Base-by-base conservation (phyloP, 495 filamentous ascomycete genomes). In the Lineolata rhizophorae region DNA sequence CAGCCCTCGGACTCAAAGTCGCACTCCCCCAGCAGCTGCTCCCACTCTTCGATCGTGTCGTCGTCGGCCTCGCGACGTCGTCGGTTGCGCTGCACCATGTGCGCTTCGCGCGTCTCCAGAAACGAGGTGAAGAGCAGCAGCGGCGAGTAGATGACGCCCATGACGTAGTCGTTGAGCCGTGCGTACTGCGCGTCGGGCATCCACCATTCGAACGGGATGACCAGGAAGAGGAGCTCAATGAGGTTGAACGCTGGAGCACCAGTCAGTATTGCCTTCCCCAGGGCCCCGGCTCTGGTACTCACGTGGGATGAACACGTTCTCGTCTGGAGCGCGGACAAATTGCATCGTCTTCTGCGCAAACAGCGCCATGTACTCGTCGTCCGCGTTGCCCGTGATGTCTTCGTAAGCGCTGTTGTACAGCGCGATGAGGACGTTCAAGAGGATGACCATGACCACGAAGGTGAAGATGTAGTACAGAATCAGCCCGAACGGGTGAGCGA, bases 391-490 rank as follows among this genome's bases (percentile, higher is more conserved):
- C 32, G 85, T 92, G 40, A 97, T 92, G 51, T 93, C 83, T 37
- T 82, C 73, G 52, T 97, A 97, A 18, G 90, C 85, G 40, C 70
- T 78, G 50, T 95, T 95, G 56, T 94, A 97, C 3, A 97, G 66
- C 0, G 87, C 87, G 42, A 97, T 94, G 21, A 97, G 67, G 47
- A 94, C 76, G 48, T 94, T 94, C 35, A 94, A 57, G 9, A 94
- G 64, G 17, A 94, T 22, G 26, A 64, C 82, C 79, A 93, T 93
- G 20, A 97, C 72, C n/a, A 94, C 65, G 45, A 97, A 97, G 16
- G 81, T 91, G 48, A 90, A 97, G 33, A 91, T 62, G 50, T 97
- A 95, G 51, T 95, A 51, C 19, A 51, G 46, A 27, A 49, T 45
- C 14, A 47, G 19, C 21, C 48, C 48, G 29, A 50, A 50, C 5